Base-by-base conservation (phyloP, 2,329 filamentous ascomycete genomes). In the Fusarium verrucosum region DNA sequence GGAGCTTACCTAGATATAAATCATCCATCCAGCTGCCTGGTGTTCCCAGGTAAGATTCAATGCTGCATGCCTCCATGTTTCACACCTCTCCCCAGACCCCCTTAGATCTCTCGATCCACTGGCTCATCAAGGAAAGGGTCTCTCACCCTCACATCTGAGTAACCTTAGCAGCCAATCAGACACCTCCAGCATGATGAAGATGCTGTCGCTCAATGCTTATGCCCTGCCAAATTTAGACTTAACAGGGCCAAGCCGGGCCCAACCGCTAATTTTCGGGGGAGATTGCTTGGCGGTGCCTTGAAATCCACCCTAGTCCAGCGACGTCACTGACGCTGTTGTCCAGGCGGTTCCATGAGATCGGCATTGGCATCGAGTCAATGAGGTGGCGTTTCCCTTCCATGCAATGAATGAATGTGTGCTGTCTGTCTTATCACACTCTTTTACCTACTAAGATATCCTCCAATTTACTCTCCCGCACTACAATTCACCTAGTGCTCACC, bases 231-330 rank as follows among this genome's bases (percentile, higher is more conserved):
- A 59, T 54, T 64, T 62, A 40, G 43, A 30, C 33, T 44, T 41
- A 50, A 42, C 19, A 42, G 25, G 47, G 63, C 63, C 58, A 64
- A 58, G 60, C 45, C 63, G 63, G 63, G 49, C 49, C 63, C 62
- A 59, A 45, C 62, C 62, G 62, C 58, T 43, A 33, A 58, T 63
- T 52, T 58, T 63, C 20, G 51, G 43, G 37, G 32, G 59, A 40
- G 28, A 63, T 65, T 63, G 52, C 62, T 66, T 66, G 62, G 62
- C 62, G 36, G 41, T 40, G 41, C 35, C 57, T 60, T 53, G 57
- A 37, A 43, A 46, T 23, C 17, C 13, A 44, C 30, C 38, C 45
- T 45, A 58, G 37, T 19, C 57, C 25, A 44, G 37, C 53, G 55
- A 67, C 63, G 63, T 66, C 63, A 67, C 63, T 45, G 37, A 36